These are phyloP conservation scores for Bocquillonia castaneifolia DNA, from an alignment of 441 rosid species.

Conservation along the genomic window DNA sequence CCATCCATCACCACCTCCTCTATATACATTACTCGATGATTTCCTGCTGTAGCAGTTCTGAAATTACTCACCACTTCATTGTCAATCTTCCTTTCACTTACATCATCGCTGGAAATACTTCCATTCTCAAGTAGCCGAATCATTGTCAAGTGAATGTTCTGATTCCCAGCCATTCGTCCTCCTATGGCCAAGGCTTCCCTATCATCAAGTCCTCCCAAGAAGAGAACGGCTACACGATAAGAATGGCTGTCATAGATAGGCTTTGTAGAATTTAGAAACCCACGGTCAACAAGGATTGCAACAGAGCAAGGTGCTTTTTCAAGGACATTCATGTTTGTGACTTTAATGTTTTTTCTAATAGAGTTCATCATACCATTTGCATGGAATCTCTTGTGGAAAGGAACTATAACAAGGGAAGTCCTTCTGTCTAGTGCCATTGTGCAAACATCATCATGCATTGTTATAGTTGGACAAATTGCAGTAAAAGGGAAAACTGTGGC, in stretches of 20 bases:
- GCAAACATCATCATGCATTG: conserved; percentile 35
- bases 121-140: conserved; percentile 26
- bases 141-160: conserved; percentile 20
- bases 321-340: conserved; percentile 23
- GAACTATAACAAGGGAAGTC: conserved; percentile 29
- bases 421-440: conserved; percentile 24
- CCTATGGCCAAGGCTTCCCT: conserved; percentile 41
- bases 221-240: conserved; percentile 26
- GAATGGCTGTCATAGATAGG: conserved; percentile 17
- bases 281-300: conserved; percentile 32
- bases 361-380: conserved; percentile 20
- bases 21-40: conserved; percentile 23
- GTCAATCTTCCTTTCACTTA: conserved; percentile 21
- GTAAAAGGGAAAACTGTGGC: conserved; percentile 18
- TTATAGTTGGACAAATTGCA: conserved; percentile 28
- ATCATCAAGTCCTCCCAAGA: conserved; percentile 40
- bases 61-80: conserved; percentile 24
- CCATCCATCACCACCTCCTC: conserved; percentile 33
- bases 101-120: background rate
- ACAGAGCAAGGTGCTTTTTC: conserved; percentile 26
- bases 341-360: conserved; percentile 20
- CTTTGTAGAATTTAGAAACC: conserved; percentile 6
- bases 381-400: conserved; percentile 30
- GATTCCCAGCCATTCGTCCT: conserved; percentile 27
- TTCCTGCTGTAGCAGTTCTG: conserved; percentile 20